These are phyloP conservation scores for Phytophthora fragariaefolia DNA, from an alignment of 352 stramenopile genomes.

Conservation along the genomic window DNA sequence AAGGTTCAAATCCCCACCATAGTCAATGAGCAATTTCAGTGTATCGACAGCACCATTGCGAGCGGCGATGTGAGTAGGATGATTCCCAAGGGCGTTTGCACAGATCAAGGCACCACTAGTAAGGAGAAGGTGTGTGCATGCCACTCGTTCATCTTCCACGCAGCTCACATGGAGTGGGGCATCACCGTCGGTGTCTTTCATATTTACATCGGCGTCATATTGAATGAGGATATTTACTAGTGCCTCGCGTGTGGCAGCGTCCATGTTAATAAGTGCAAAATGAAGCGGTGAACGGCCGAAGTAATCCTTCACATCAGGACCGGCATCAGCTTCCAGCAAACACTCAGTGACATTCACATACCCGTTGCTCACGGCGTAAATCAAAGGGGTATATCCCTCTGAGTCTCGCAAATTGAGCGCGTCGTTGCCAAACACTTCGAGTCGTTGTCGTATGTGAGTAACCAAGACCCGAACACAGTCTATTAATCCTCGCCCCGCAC, in stretches of 20 bases:
- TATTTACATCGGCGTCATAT: constrained; percentile 79
- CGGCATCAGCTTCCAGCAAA: constrained; percentile 62
- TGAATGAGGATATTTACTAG: constrained; percentile 62
- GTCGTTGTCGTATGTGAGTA: constrained; percentile 48
- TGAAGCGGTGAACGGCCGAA: constrained; percentile 76
- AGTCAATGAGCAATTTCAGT: constrained; percentile 75
- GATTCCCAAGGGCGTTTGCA: constrained; percentile 69
- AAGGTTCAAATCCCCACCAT: constrained; percentile 83
- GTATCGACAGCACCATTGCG: constrained; percentile 67
- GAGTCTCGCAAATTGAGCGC: constrained; percentile 60
- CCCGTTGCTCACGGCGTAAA: constrained; percentile 75
- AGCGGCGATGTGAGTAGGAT: constrained; percentile 79
- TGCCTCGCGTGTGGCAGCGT: constrained; percentile 29
- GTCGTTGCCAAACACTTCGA: constrained; percentile 36
- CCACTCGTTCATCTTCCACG: constrained; percentile 50
- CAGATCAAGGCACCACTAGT: constrained; percentile 56
- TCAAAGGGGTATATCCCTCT: constrained; percentile 83
- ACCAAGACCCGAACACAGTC: constrained; percentile 63
- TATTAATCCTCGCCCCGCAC: constrained; percentile 60
- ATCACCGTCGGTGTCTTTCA: constrained; percentile 74
- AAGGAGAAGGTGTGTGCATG: constrained; percentile 67
- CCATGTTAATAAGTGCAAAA: constrained; percentile 51
- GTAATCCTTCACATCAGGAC: constrained; percentile 65
- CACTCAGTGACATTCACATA: constrained; percentile 55
- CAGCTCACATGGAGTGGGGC: constrained; percentile 70